These are phyloP conservation scores for Cyberlindnera petersonii DNA, from an alignment of 805 yeast species.

Conservation along the genomic window DNA sequence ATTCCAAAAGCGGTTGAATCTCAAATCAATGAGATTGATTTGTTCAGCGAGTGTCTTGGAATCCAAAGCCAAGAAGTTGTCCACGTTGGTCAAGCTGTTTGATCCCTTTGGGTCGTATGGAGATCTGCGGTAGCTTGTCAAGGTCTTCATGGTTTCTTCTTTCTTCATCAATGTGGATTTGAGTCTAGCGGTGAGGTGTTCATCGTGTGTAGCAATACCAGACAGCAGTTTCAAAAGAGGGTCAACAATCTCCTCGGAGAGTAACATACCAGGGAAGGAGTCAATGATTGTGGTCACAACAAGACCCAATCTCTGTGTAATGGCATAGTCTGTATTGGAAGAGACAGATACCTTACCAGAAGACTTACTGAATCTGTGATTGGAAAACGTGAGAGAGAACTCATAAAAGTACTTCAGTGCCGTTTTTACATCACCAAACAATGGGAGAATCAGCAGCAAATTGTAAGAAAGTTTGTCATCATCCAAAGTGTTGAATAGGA, in stretches of 20 bases:
- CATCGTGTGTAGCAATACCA: constrained; percentile 45
- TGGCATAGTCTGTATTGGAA: constrained; percentile 32
- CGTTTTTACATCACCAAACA: constrained; percentile 44
- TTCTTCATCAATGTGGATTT: constrained; percentile 48
- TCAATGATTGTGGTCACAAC: constrained; percentile 55
- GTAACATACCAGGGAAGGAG: constrained; percentile 63
- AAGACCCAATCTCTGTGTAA: constrained; percentile 48
- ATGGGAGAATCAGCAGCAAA: constrained; percentile 50
- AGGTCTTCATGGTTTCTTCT: constrained; percentile 41
- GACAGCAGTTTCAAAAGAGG: constrained; percentile 51
- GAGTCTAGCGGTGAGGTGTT: constrained; percentile 44
- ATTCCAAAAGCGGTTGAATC: constrained; percentile 68
- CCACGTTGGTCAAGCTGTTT: constrained; percentile 30
- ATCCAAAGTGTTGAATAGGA: constrained; percentile 49
- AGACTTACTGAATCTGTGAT: constrained; percentile 7
- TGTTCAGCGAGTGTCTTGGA: constrained; percentile 55
- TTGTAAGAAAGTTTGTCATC: constrained; percentile 38
- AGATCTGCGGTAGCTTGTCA: constrained; percentile 29
- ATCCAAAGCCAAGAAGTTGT: constrained; percentile 52
- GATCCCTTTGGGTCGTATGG: constrained; percentile 24
- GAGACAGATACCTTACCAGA: constrained; percentile 28
- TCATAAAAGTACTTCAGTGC: constrained; percentile 44
- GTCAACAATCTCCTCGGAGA: constrained; percentile 59
- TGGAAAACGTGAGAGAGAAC: constrained; percentile 27
- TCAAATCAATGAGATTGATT: constrained; percentile 62